These are phyloP conservation scores for Phaseolus lunatus DNA, from an alignment of 306 rosid genomes.

Conservation along the genomic window DNA sequence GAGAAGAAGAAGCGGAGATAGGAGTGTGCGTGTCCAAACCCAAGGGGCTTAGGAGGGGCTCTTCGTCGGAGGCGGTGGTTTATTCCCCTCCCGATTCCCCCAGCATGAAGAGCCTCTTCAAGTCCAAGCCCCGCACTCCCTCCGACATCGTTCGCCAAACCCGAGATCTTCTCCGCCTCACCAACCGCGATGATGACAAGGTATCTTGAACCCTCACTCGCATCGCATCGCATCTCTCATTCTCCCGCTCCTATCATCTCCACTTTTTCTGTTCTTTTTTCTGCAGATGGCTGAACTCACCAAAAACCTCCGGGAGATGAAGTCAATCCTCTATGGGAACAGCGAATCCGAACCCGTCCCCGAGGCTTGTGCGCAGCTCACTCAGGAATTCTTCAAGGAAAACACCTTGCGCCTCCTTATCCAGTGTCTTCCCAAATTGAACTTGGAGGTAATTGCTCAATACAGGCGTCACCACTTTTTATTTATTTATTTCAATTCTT, in stretches of 20 bases:
- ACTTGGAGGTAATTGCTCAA: slow-evolving; percentile 70
- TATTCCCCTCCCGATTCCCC: slow-evolving; percentile 39
- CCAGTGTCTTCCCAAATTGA: slow-evolving; percentile 73
- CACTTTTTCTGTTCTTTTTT: background rate
- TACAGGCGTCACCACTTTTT: background rate
- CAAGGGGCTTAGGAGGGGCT: slow-evolving; percentile 47
- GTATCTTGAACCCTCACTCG: background rate
- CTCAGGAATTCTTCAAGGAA: slow-evolving; percentile 82
- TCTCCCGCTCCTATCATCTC: background rate
- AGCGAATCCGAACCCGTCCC: slow-evolving; percentile 92
- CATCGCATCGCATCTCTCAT: too few species aligned
- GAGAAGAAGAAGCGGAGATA: slow-evolving; percentile 38
- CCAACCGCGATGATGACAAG: slow-evolving; percentile 70
- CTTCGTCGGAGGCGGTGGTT: slow-evolving; percentile 49
- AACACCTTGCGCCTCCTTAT: slow-evolving; percentile 75
- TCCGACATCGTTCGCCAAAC: slow-evolving; percentile 78
- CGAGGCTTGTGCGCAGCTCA: slow-evolving; percentile 87
- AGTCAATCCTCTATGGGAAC: slow-evolving; percentile 79
- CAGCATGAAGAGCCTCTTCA: slow-evolving; percentile 81
- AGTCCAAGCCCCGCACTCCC: slow-evolving; percentile 82
- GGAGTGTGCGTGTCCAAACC: slow-evolving; percentile 53
- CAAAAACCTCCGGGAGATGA: slow-evolving; percentile 75
- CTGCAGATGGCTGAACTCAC: slow-evolving; percentile 64
- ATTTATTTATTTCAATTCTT: background rate
- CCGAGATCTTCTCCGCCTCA: slow-evolving; percentile 59